Conservation (phyloP, 768 basidiomycete species). For the Phaeotremella fagi region DNA sequence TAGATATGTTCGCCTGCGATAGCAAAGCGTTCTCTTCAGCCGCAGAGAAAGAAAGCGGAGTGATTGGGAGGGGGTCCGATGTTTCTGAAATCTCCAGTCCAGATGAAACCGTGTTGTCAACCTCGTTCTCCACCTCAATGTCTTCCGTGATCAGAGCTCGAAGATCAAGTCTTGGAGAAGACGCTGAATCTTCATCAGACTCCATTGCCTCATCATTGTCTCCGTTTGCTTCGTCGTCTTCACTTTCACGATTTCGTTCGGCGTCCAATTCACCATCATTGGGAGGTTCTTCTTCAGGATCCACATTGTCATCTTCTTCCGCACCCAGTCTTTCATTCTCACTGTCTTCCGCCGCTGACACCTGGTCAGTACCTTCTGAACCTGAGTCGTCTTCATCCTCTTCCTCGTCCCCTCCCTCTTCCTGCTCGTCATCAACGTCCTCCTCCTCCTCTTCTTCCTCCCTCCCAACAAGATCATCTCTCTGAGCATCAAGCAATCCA, state of each 20-base stretch:
- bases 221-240: constrained; percentile 9
- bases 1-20: no score
- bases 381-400: constrained; percentile 38
- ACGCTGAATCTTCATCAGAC: constrained; percentile 9
- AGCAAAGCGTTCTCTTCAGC: no score
- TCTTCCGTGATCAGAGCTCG: constrained; percentile 3
- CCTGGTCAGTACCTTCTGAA: not conserved
- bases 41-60: no score
- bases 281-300: constrained; percentile 8
- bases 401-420: constrained; percentile 35
- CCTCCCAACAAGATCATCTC: constrained; percentile 59
- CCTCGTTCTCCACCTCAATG: constrained; percentile 1
- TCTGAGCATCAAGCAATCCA: constrained; percentile 77
- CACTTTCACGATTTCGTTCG: no score
- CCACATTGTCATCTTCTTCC: constrained; percentile 3
- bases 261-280: constrained; percentile 13
- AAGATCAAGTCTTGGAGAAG: constrained; percentile 3
- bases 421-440: constrained; percentile 10
- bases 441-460: constrained; percentile 16
- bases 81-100: not conserved
- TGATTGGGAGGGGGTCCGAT: no score
- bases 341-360: not conserved
- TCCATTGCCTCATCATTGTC: constrained; percentile 18
- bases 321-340: not conserved
- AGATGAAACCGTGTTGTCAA: not conserved